Conservation (phyloP, 148 eudicot species). For the Fagopyrum tataricum region DNA sequence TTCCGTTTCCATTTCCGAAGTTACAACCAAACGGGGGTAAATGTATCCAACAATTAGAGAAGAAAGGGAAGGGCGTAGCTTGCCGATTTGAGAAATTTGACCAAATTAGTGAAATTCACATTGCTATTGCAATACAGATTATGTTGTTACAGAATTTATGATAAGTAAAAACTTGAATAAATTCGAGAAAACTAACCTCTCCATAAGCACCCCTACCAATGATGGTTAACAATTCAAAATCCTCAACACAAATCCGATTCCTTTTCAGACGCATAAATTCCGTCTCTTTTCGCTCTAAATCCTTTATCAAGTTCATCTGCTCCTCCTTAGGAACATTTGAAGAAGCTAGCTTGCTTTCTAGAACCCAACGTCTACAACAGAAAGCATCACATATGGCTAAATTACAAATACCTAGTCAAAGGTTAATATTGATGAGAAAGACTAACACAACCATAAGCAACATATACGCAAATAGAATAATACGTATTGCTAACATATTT, state of each 20-base stretch:
- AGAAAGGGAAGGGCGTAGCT: neutral
- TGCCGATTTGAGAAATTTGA: neutral
- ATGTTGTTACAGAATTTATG: neutral
- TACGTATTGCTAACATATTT: neutral
- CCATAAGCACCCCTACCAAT: constrained; percentile 97
- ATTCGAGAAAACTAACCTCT: constrained; percentile 52
- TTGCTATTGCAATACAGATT: neutral
- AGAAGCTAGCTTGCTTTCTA: constrained; percentile 82
- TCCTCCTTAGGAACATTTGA: constrained; percentile 94
- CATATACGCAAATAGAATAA: neutral
- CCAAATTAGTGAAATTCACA: neutral
- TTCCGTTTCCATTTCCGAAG: no score
- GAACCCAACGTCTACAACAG: constrained; percentile 68
- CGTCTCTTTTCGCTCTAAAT: constrained; percentile 89
- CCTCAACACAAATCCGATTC: constrained; percentile 88
- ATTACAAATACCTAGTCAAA: neutral
- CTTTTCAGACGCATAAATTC: constrained; percentile 89
- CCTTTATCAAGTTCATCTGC: constrained; percentile 75
- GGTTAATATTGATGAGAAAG: neutral
- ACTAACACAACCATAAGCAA: neutral
- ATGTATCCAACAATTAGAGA: neutral
- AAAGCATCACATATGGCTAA: neutral
- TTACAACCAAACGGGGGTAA: no score
- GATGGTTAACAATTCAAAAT: constrained; percentile 84
- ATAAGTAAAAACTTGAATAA: neutral